Evolutionary conservation across 768 basidiomycete species (phyloP), one percentile per base, ranked within the genome.

Genomic region (Leccinum arenicola): DNA sequence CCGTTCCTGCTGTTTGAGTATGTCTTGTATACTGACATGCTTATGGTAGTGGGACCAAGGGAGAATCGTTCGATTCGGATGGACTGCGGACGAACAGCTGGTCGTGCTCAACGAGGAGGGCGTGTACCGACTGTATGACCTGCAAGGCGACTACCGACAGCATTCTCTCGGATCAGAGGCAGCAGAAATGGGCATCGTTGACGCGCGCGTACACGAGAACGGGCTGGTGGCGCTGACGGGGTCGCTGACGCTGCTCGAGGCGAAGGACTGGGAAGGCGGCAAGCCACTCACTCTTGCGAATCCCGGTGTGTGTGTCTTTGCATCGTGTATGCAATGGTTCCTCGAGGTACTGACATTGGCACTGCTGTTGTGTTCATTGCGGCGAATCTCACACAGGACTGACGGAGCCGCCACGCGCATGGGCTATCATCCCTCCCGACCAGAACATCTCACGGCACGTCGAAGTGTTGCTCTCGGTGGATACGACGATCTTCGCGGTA

Each of bases 81-180:
- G 91, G 91, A 89, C 89, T 0, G 69, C 75, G n/a, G 86, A 91
- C 66, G 93, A 95, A 70, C 81, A 85, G 40, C 80, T 99, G 36
- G 84, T 88, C 0, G 83, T 98, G 14, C 75, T 98, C 40, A 92
- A 95, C 68, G 94, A 96, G 73, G 95, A 98, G 66, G 95, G 96
- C 25, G 81, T 83, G 6, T 99, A 97, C 74, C 82, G 97, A 50
- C 66, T 98, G 25, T 98, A 98, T 67, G 89, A 93, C 74, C 76
- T 93, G 35, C 88, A 92, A 73, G 87, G 88, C 56, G 89, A 91
- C 64, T 97, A 95, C 69, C 77, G 83, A 58, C 95, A 98, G 61
- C 82, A 87, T 70, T 93, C 93, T 0, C 80, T 98, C 2, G 94
- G 93, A 8, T 77, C 77, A 9, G 95, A 96, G 54, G 91, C 89